These are phyloP conservation scores for Trichoderma hamatum DNA, from an alignment of 2,329 filamentous ascomycete species.

Conservation along the genomic window DNA sequence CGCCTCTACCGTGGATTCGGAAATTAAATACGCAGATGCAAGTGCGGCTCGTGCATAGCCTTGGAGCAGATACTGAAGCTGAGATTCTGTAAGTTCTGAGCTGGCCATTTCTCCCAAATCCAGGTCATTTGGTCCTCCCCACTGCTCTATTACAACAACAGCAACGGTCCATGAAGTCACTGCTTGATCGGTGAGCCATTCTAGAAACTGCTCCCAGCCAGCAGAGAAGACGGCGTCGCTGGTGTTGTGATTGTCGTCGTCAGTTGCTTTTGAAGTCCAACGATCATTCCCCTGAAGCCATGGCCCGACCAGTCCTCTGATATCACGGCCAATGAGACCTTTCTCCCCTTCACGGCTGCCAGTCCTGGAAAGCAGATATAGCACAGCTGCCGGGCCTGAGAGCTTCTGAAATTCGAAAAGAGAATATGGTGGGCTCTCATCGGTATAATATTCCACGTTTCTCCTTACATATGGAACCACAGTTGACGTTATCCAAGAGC, in stretches of 20 bases:
- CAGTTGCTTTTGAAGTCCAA: constrained; percentile 45
- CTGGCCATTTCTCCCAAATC: constrained; percentile 65
- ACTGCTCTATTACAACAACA: constrained; percentile 67
- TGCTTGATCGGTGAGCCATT: constrained; percentile 67
- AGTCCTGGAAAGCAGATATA: constrained; percentile 63
- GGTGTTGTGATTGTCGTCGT: constrained; percentile 22
- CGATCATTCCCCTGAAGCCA: constrained; percentile 71
- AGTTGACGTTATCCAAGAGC: constrained; percentile 69
- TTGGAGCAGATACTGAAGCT: constrained; percentile 61
- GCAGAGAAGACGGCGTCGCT: constrained; percentile 46
- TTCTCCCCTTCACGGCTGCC: constrained; percentile 46
- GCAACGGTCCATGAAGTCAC: constrained; percentile 63
- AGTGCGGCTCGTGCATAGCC: constrained; percentile 70
- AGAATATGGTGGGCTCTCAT: constrained; percentile 51
- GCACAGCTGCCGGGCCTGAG: constrained; percentile 60
- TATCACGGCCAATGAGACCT: constrained; percentile 60
- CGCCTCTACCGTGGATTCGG: constrained; percentile 60
- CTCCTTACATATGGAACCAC: constrained; percentile 70
- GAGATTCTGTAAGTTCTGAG: constrained; percentile 61
- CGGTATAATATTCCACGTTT: constrained; percentile 70
- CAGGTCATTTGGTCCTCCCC: constrained; percentile 72
- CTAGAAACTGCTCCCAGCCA: constrained; percentile 70
- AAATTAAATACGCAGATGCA: constrained; percentile 68
- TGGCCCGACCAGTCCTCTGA: constrained; percentile 69
- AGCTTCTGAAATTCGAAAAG: constrained; percentile 67